Conservation (phyloP, 192 early-diverging fungal species). For the Dimargaris xerosporica region DNA sequence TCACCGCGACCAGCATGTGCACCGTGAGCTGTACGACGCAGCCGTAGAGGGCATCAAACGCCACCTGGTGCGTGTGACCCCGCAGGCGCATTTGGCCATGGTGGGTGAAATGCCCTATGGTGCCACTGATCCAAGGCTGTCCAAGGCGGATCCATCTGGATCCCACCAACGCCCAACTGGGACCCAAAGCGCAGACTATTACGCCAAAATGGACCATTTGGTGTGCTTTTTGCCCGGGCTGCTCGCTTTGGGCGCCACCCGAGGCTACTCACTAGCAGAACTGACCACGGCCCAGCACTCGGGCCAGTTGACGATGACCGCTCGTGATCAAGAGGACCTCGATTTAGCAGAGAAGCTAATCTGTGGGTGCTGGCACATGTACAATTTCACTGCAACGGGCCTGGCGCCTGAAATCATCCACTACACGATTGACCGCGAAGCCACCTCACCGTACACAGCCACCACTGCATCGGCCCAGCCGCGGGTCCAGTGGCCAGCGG, state of each 20-base stretch:
- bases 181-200: neutral
- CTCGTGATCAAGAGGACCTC: slow-evolving; percentile 41
- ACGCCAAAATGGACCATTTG: neutral
- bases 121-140: neutral
- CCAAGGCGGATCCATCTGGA: neutral
- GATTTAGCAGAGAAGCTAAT: slow-evolving; percentile 65
- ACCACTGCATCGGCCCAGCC: neutral
- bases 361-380: slow-evolving; percentile 69
- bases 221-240: slow-evolving; percentile 15
- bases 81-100: neutral
- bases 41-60: slow-evolving; percentile 49
- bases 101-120: neutral
- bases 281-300: neutral
- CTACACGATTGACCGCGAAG: slow-evolving; percentile 20
- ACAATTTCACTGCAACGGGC: slow-evolving; percentile 58
- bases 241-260: slow-evolving; percentile 26
- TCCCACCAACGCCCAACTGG: neutral
- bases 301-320: neutral
- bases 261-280: slow-evolving; percentile 12
- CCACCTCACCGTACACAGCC: neutral
- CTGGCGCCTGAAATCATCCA: slow-evolving; percentile 73
- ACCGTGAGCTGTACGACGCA: slow-evolving; percentile 44
- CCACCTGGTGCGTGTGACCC: slow-evolving; percentile 28
- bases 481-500: slow-evolving; percentile 1
- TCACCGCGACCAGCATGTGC: slow-evolving; percentile 35